Evolutionary conservation across 2,329 filamentous ascomycete species (phyloP), one percentile per base, ranked within the genome.

Genomic region (Cladosporium phlei): DNA sequence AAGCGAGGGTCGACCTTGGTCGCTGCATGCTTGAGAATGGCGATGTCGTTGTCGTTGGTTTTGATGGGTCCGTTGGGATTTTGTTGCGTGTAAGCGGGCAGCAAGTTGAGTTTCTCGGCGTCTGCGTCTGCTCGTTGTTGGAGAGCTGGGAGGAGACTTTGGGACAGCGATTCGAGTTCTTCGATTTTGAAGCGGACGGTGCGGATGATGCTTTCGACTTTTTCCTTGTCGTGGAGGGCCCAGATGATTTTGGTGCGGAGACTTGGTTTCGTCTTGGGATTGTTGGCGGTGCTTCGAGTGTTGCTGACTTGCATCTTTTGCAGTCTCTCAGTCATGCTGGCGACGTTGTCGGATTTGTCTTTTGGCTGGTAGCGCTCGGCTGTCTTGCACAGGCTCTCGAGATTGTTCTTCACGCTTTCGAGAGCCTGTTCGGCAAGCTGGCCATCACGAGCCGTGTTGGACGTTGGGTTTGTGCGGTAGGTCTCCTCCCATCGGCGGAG

Each of bases 401-500:
- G 48, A 7, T 22, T 29, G 2, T n/a, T 9, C 6, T 37, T 21
- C 25, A 53, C 50, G 24, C 37, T 32, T 14, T 44, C 46, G 12
- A 53, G 28, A 9, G 51, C 27, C 5, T 30, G n/a, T 27, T 39
- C 14, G 3, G 46, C 39, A 1, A 28, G 16, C n/a, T 43, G 14
- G 10, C 6, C 20, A 10, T 53, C 43, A 5, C 37, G 17, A 9
- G 22, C 17, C 4, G 38, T 34, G 17, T 30, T 11, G 3, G 10
- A n/a, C 3, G 25, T 4, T 10, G 14, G 7, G 8, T n/a, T 21
- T n/a, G 10, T 5, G 3, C 21, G n/a, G 11, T 45, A 45, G 2
- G 34, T 27, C 9, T 49, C 27, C 12, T 29, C 30, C 54, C 54
- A 56, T 11, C 54, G 47, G 3, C 29, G 17, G 17, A 56, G 50